A percentile compares a stretch with the other conserved stretches of the same genome.
phyloP scores from a whole-genome alignment of 768 basidiomycete species.

The Boletus speciosus region DNA sequence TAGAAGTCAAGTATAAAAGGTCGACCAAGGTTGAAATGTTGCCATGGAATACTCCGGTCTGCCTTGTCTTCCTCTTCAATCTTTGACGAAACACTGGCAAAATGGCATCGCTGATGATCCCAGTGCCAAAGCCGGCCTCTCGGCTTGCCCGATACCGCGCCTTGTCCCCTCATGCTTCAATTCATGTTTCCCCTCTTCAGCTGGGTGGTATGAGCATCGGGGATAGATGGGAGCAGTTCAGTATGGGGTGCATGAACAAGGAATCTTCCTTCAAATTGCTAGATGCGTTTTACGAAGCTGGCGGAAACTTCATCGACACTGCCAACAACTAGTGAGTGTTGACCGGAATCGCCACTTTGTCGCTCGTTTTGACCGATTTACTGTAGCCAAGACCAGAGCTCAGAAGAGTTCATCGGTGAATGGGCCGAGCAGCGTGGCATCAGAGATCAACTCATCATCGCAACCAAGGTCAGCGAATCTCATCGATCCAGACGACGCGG shows the following conservation, averaged over 20 bases:
- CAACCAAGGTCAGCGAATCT: background rate
- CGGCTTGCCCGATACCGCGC: constrained; percentile 32
- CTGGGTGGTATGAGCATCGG: background rate
- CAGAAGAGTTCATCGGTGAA: background rate
- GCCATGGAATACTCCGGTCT: too few relatives aligned
- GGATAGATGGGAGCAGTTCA: background rate
- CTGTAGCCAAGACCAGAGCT: background rate
- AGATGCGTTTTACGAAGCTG: background rate
- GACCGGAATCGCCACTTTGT: too few relatives aligned
- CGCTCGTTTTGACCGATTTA: too few relatives aligned
- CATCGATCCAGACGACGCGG: too few relatives aligned
- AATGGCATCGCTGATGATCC: background rate
- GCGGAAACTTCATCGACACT: background rate
- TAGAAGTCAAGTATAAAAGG: too few relatives aligned
- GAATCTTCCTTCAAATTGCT: background rate
- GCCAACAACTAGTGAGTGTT: background rate
- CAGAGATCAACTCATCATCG: background rate
- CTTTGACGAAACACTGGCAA: too few relatives aligned
- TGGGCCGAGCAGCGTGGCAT: background rate
- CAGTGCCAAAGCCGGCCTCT: constrained; percentile 25
- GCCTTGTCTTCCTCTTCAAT: too few relatives aligned
- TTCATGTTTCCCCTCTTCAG: background rate
- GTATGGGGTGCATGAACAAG: background rate
- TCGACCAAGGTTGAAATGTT: too few relatives aligned
- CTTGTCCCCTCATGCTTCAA: background rate